Evolutionary conservation across 2,329 filamentous ascomycete species (phyloP).

Genomic region (Lachnellula occidentalis): DNA sequence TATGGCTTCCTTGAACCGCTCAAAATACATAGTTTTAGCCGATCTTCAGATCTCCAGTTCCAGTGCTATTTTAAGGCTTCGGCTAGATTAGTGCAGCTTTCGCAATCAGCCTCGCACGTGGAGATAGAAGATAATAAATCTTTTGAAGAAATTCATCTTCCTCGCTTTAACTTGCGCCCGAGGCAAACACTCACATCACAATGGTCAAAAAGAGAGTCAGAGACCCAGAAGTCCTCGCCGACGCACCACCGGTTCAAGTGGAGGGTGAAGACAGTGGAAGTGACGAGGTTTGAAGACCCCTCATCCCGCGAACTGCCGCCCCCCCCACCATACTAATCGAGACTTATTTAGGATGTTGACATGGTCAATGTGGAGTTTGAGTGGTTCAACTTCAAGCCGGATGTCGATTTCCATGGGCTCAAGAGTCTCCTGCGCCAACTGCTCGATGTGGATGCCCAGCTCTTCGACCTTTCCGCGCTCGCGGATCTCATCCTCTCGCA

Average conservation of each 20-base stretch:
- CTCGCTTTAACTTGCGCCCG: too few relatives aligned
- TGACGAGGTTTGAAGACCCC: constrained; percentile 25
- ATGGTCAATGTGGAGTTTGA: constrained; percentile 96
- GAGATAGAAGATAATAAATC: too few relatives aligned
- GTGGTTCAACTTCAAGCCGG: constrained; percentile 91
- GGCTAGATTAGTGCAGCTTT: too few relatives aligned
- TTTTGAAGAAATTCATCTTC: too few relatives aligned
- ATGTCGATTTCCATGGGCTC: constrained; percentile 90
- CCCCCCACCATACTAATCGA: not conserved
- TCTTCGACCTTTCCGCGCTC: constrained; percentile 83
- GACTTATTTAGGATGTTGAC: constrained; percentile 65
- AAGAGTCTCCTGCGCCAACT: constrained; percentile 88
- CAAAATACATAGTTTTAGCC: too few relatives aligned
- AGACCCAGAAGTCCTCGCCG: constrained; percentile 29
- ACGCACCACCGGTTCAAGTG: constrained; percentile 22
- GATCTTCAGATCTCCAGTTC: too few relatives aligned
- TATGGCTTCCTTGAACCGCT: too few relatives aligned
- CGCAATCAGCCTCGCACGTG: too few relatives aligned
- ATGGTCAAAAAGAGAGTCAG: constrained; percentile 33
- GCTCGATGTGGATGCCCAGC: constrained; percentile 77
- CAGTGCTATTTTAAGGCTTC: too few relatives aligned
- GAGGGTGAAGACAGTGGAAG: constrained; percentile 27
- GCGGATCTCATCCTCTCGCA: constrained; percentile 84
- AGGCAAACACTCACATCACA: constrained; percentile 6
- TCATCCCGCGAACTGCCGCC: constrained; percentile 1